A percentile compares a stretch with the other conserved stretches of the same genome.
phyloP scores from a whole-genome alignment of 2,329 filamentous ascomycete genomes.

The Diaporthe destruens region DNA sequence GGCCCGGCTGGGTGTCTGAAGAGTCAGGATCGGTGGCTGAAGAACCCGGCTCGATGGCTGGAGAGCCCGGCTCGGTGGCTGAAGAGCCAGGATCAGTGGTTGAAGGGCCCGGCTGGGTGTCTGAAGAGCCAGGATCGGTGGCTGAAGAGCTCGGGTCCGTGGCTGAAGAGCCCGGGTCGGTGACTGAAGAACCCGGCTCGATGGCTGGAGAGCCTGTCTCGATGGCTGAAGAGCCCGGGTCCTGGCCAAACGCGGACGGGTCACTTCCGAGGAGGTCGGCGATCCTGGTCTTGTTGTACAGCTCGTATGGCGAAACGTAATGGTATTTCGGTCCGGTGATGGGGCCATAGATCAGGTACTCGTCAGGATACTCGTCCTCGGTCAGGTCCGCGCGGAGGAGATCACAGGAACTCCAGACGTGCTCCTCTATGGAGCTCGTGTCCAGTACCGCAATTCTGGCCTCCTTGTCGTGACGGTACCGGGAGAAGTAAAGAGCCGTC shows the following conservation, averaged over 20 bases:
- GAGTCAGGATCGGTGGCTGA: too few relatives aligned
- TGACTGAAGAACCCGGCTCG: too few relatives aligned
- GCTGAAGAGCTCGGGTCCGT: background rate
- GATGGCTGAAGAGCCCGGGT: background rate
- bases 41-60: accelerated
- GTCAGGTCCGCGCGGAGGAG: background rate
- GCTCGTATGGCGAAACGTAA: background rate
- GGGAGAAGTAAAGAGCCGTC: background rate
- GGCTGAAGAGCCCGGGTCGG: background rate
- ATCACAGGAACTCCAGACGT: background rate
- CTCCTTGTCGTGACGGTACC: background rate
- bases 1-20: too few relatives aligned
- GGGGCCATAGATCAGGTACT: slow-evolving; percentile 5
- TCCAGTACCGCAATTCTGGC: background rate
- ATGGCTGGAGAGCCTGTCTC: background rate
- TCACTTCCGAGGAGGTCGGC: background rate
- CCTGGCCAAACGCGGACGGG: background rate
- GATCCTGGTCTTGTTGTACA: background rate
- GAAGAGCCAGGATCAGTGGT: accelerated
- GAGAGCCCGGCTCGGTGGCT: accelerated
- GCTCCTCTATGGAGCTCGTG: background rate
- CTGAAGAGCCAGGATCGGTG: too few relatives aligned
- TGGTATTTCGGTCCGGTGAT: background rate
- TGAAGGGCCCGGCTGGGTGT: accelerated
- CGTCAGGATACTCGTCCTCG: background rate